These are phyloP conservation scores for Phyllosticta citrichinensis DNA, from an alignment of 2,329 filamentous ascomycete genomes.

Conservation along the genomic window DNA sequence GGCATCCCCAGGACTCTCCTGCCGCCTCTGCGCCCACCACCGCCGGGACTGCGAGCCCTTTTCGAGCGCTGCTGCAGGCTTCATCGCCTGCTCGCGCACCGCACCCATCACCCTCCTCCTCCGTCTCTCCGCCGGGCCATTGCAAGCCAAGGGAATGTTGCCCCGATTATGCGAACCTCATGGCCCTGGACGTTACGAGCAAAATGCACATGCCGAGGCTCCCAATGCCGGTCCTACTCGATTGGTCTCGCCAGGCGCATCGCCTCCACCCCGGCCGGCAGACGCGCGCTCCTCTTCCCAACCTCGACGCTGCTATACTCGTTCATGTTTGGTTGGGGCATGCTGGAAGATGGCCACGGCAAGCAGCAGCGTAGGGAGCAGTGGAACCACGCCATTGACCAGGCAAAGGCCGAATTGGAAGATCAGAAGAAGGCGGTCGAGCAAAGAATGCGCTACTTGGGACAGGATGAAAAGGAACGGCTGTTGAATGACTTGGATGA, in stretches of 20 bases:
- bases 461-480: neutral
- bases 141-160: neutral
- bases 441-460: neutral
- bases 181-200: constrained; percentile 58
- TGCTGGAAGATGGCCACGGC: constrained; percentile 49
- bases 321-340: constrained; percentile 55
- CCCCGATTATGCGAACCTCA: constrained; percentile 52
- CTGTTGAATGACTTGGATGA: neutral
- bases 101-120: neutral
- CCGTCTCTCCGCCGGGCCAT: constrained; percentile 11
- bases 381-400: constrained; percentile 52
- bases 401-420: constrained; percentile 41
- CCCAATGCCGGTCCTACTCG: constrained; percentile 46
- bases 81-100: neutral
- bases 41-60: neutral
- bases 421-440: constrained; percentile 1
- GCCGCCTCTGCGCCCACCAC: neutral
- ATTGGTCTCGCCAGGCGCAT: constrained; percentile 41
- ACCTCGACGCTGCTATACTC: constrained; percentile 57
- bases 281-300: constrained; percentile 44
- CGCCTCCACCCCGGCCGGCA: constrained; percentile 39
- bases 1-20: no score
- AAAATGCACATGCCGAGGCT: constrained; percentile 52
- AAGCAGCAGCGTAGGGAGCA: constrained; percentile 50
- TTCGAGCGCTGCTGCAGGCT: neutral